phyloP scores from a whole-genome alignment of 163 green algal genomes.

The Scenedesmus sp. region DNA sequence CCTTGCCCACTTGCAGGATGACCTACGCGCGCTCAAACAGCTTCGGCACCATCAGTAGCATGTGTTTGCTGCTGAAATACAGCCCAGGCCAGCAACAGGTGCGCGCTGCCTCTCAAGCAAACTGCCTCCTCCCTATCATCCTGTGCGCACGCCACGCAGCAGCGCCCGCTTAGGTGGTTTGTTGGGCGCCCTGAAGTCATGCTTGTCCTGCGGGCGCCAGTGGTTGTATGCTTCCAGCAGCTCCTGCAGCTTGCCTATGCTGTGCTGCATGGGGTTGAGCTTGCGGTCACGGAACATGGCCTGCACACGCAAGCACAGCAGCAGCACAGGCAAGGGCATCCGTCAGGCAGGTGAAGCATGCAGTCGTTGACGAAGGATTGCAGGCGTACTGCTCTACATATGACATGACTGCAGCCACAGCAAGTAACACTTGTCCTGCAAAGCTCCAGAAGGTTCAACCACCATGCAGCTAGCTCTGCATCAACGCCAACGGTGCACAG shows the following conservation, averaged over 20 bases:
- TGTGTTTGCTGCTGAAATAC: neutral
- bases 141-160: conserved; percentile 34
- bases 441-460: neutral
- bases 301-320: conserved; percentile 13
- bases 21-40: neutral
- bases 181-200: conserved; percentile 68
- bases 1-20: conserved; percentile 58
- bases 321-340: neutral
- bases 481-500: neutral
- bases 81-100: too few species aligned
- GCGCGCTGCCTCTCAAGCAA: neutral
- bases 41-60: neutral
- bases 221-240: conserved; percentile 63
- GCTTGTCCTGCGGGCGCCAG: conserved; percentile 50
- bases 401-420: too few species aligned
- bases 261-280: conserved; percentile 81
- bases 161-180: conserved; percentile 47
- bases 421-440: too few species aligned
- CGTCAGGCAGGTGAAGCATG: neutral
- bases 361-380: neutral
- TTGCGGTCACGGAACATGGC: conserved; percentile 61
- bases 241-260: conserved; percentile 66
- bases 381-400: neutral
- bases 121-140: neutral
- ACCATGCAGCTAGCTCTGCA: neutral